Base-by-base conservation (phyloP, 1,284 basidiomycete species). In the Sanghuangporus sanghuang region DNA sequence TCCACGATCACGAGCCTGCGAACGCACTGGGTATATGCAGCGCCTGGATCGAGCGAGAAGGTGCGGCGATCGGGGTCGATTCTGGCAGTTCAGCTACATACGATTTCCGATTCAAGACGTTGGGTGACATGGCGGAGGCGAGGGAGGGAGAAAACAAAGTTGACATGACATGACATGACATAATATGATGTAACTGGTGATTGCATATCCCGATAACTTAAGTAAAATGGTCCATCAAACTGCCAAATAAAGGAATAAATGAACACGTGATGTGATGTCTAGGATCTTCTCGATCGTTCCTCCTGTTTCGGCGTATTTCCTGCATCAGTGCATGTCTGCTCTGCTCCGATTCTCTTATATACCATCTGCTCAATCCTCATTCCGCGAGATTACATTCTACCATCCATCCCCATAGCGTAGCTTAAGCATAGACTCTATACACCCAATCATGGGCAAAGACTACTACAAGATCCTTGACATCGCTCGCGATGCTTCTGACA, bases 401-500 rank as follows among this genome's bases (percentile, higher is more conserved):
- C 21, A 35, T 40, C 9, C 21, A 58, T 44, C 32, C 7, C 4
- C 36, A n/a, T 38, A 36, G 18, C 9, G 8, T 49, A 14, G 12
- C 48, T 44, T 2, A 27, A 46, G 9, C 49, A 39, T n/a, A 12
- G 16, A 14, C n/a, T 32, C 32, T 23, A 21, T 27, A 35, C 48
- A 36, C 48, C 21, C 36, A 59, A n/a, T 65, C 54, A 92, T 92
- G 90, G 90, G 88, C 66, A 76, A 78, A 69, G 88, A 93, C 78
- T 95, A 95, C 77, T 95, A 95, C 83, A 85, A 87, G 70, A 78
- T 87, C 1, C 82, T 98, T 27, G 92, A 89, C 66, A 74, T 98
- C 58, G 73, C 79, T 69, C 90, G 86, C 74, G 79, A 80, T 55
- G 95, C 95, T 23, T 77, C 75, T 6, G 94, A 96, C 16, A 87